Conservation (phyloP, 257 asterid genomes). For the Euphrasia confusa region DNA sequence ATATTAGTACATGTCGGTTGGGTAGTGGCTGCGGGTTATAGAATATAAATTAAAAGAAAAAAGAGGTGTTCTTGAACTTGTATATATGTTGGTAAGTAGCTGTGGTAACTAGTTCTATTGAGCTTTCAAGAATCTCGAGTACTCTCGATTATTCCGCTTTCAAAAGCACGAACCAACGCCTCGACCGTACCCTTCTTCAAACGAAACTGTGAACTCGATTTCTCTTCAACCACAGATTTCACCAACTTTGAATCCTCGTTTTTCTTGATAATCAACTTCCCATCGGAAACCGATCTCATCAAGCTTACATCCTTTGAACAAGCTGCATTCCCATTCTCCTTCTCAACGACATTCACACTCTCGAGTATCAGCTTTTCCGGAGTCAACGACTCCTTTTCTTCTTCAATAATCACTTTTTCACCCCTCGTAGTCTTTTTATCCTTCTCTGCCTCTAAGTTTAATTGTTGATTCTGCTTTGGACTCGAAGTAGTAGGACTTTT, state of each 20-base stretch:
- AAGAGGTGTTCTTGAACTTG: background rate
- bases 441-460: slow-evolving; percentile 5
- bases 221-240: slow-evolving; percentile 34
- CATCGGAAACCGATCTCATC: slow-evolving; percentile 20
- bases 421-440: background rate
- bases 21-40: too few relatives aligned
- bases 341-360: slow-evolving; percentile 17
- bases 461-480: slow-evolving; percentile 11
- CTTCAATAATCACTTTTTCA: background rate
- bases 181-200: slow-evolving; percentile 37
- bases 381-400: slow-evolving; percentile 23
- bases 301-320: slow-evolving; percentile 7
- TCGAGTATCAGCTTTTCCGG: slow-evolving; percentile 19
- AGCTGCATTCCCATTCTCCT: slow-evolving; percentile 10
- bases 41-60: too few relatives aligned
- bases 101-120: background rate
- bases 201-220: slow-evolving; percentile 27
- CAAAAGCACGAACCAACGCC: slow-evolving; percentile 51
- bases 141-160: slow-evolving; percentile 29
- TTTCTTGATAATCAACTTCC: background rate
- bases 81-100: background rate
- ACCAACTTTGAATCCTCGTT: slow-evolving; percentile 8
- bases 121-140: slow-evolving; percentile 28
- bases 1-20: too few relatives aligned
- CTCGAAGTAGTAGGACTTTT: background rate